phyloP scores from a whole-genome alignment of 228 moss, liverwort and hornwort genomes.

The Sphagnum magellanicum region DNA sequence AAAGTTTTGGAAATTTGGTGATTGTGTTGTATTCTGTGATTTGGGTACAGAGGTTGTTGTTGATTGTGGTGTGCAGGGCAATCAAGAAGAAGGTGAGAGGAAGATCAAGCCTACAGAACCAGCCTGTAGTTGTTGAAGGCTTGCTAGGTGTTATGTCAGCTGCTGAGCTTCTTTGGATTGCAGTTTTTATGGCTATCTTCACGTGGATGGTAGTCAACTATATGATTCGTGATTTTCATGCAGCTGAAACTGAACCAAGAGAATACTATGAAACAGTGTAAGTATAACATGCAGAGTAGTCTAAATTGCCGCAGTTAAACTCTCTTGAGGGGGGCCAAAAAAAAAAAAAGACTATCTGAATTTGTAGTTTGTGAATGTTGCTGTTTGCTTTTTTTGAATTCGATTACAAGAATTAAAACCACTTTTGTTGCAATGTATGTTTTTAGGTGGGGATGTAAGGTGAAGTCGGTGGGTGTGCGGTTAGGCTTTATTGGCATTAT shows the following conservation, averaged over 20 bases:
- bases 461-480: slow-evolving; percentile 38
- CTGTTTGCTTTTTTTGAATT: not conserved
- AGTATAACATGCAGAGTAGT: slow-evolving; percentile 4
- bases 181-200: slow-evolving; percentile 35
- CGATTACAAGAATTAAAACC: not conserved
- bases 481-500: slow-evolving; percentile 66
- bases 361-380: no score
- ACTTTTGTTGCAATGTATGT: not conserved
- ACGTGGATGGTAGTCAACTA: slow-evolving; percentile 35
- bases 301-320: no score
- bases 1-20: not conserved
- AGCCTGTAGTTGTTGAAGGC: slow-evolving; percentile 62
- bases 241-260: slow-evolving; percentile 16
- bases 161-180: slow-evolving; percentile 67
- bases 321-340: no score
- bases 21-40: not conserved
- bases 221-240: slow-evolving; percentile 21
- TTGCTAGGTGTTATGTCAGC: slow-evolving; percentile 69
- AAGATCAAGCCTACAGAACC: slow-evolving; percentile 44
- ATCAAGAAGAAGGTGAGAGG: slow-evolving; percentile 43
- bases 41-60: not conserved
- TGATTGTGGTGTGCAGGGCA: slow-evolving; percentile 4
- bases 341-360: no score
- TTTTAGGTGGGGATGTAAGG: slow-evolving; percentile 42
- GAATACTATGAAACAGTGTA: slow-evolving; percentile 41